Conservation (phyloP, 1,139 yeast species). For the Entelexis sorbosivorans region DNA sequence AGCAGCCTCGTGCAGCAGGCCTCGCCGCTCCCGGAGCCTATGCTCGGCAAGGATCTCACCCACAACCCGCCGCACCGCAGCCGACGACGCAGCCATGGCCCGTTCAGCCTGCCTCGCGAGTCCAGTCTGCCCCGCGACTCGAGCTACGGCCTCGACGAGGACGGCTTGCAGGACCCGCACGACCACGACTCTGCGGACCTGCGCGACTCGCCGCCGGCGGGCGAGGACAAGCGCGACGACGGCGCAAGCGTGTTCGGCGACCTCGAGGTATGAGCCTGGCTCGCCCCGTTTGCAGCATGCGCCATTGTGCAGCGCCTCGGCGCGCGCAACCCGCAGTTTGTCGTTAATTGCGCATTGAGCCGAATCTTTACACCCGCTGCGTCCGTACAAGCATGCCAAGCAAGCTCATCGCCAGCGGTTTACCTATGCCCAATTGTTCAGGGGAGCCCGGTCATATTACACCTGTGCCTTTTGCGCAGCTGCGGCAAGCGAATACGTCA, state of each 20-base stretch:
- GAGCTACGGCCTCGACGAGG: slow-evolving; percentile 19
- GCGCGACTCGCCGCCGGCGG: slow-evolving; percentile 8
- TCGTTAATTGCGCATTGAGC: no score
- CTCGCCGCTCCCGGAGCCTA: slow-evolving; percentile 23
- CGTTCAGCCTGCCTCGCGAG: slow-evolving; percentile 12
- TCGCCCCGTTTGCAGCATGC: neutral
- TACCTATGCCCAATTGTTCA: no score
- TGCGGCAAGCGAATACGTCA: no score
- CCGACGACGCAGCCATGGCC: slow-evolving; percentile 13
- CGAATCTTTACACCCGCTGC: no score
- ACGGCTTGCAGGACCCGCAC: slow-evolving; percentile 23
- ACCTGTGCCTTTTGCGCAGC: no score
- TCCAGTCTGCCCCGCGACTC: slow-evolving; percentile 17
- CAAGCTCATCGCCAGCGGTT: no score
- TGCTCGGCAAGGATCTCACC: slow-evolving; percentile 16
- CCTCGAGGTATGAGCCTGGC: slow-evolving; percentile 16
- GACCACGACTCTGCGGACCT: slow-evolving; percentile 14
- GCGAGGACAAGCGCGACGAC: slow-evolving; percentile 4
- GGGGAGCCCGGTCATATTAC: no score
- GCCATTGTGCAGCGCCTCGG: no score
- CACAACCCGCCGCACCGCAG: slow-evolving; percentile 19
- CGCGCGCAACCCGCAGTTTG: no score
- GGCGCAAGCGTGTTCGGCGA: slow-evolving; percentile 22
- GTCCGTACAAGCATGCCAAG: no score
- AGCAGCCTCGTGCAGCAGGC: slow-evolving; percentile 19